A percentile compares a stretch with the other conserved stretches of the same genome.
These are phyloP conservation scores for Ustilago sp. DNA, from an alignment of 1,284 basidiomycete species.

Conservation along the genomic window DNA sequence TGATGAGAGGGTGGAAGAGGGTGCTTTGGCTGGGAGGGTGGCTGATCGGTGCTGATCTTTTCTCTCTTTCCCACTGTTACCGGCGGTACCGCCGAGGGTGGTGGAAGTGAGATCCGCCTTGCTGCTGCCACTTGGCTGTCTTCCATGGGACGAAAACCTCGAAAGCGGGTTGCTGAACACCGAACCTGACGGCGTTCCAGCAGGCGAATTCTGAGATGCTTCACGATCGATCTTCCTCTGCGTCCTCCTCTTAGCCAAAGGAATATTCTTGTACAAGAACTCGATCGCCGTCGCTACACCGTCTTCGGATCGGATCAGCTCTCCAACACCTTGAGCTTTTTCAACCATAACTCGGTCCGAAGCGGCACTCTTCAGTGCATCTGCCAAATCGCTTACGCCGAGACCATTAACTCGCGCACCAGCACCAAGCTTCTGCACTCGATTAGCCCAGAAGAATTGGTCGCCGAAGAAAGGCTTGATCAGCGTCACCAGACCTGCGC, in stretches of 20 bases:
- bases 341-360: constrained; percentile 58
- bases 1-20: neutral
- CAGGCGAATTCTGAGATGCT: constrained; percentile 14
- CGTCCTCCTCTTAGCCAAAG: constrained; percentile 33
- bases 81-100: neutral
- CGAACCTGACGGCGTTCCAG: constrained; percentile 1
- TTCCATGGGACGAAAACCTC: constrained; percentile 17
- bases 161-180: constrained; percentile 18
- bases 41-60: constrained; percentile 15
- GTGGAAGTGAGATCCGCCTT: neutral
- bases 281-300: constrained; percentile 58
- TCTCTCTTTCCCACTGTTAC: neutral
- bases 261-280: constrained; percentile 58
- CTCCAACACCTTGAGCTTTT: constrained; percentile 60
- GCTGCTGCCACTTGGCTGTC: constrained; percentile 13
- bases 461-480: constrained; percentile 68
- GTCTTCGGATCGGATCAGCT: constrained; percentile 59
- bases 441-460: constrained; percentile 65
- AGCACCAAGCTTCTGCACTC: constrained; percentile 59
- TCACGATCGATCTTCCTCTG: constrained; percentile 34
- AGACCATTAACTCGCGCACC: constrained; percentile 52
- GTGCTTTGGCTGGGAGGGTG: constrained; percentile 10
- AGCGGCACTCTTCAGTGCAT: constrained; percentile 51
- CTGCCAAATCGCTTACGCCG: constrained; percentile 26
- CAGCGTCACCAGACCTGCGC: constrained; percentile 60